Evolutionary conservation across 1,139 yeast genomes (phyloP), one percentile per base, ranked within the genome.

Genomic region (Hyphopichia pseudoburtonii): DNA sequence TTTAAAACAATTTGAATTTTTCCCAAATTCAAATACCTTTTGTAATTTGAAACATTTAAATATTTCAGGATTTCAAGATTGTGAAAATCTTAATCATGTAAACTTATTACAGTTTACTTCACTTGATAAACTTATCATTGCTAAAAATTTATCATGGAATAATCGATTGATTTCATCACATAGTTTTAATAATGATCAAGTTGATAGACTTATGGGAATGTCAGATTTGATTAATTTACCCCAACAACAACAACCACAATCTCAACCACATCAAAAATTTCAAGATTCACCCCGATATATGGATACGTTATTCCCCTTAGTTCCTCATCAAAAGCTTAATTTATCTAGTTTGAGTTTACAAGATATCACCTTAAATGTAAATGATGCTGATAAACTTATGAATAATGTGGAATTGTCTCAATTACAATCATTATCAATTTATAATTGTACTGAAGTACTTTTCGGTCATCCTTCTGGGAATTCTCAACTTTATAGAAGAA

Each of bases 381-480:
- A 32, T 12, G 58, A 56, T 38, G 47, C 47, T 3, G 28, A 32
- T 1, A 12, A 37, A n/a, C 28, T 56, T 11, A 32, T 36, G 4
- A 32, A 40, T 1, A 45, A 48, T 30, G 39, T 56, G 7, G 35
- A 51, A 28, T 43, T 48, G 18, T 6, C 18, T 2, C 4, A 18
- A 3, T 33, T 54, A 9, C 56, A 57, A 38, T 44, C 47, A 4
- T 36, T 59, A 11, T 46, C 47, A 22, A 40, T 59, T n/a, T 33
- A 44, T 9, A 54, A 57, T 34, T 57, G 62, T 30, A 44, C 45
- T 19, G 63, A 58, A 38, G 21, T 30, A n/a, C 35, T 50, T 10
- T 50, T 44, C 34, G 44, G 44, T 4, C 32, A 37, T 7, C 30
- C 35, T 14, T 8, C 5, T 3, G 15, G 15, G 14, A 17, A 5